Evolutionary conservation across 2,329 filamentous ascomycete species (phyloP).

Genomic region (Aspergillus alliaceus): DNA sequence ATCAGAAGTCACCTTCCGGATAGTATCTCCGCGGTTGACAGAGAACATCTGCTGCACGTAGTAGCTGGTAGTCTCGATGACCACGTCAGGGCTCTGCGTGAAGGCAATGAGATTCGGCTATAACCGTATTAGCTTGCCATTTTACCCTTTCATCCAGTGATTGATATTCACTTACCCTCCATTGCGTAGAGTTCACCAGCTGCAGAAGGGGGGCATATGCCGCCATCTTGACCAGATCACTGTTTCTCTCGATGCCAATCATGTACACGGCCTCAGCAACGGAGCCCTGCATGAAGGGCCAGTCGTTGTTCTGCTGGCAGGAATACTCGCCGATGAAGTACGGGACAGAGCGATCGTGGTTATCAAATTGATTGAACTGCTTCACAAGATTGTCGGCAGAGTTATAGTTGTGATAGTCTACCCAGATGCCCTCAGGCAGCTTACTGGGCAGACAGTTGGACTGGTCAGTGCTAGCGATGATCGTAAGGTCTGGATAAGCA

Average conservation of each 20-base stretch:
- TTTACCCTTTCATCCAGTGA: too few relatives aligned
- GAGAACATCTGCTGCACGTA: slow-evolving; percentile 31
- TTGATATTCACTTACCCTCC: slow-evolving; percentile 18
- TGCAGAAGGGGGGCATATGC: slow-evolving; percentile 31
- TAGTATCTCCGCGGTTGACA: slow-evolving; percentile 22
- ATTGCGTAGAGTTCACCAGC: slow-evolving; percentile 29
- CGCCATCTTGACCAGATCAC: slow-evolving; percentile 31
- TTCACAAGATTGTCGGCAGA: slow-evolving; percentile 50
- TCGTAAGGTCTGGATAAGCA: slow-evolving; percentile 55
- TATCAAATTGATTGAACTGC: slow-evolving; percentile 56
- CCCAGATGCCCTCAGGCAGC: slow-evolving; percentile 37
- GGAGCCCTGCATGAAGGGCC: slow-evolving; percentile 42
- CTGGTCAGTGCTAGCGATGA: slow-evolving; percentile 49
- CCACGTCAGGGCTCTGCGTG: slow-evolving; percentile 17
- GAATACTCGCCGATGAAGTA: slow-evolving; percentile 29
- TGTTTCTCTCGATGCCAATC: slow-evolving; percentile 47
- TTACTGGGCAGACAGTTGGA: slow-evolving; percentile 19
- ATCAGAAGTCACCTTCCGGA: slow-evolving; percentile 21
- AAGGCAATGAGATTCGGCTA: slow-evolving; percentile 28
- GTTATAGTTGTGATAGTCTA: slow-evolving; percentile 54
- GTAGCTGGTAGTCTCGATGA: slow-evolving; percentile 28
- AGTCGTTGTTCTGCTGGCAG: slow-evolving; percentile 12
- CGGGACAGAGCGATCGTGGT: slow-evolving; percentile 37
- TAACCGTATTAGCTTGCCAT: background rate
- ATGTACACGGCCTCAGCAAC: slow-evolving; percentile 65